These are phyloP conservation scores for Lithospermum erythrorhizon DNA, from an alignment of 257 asterid genomes.

Conservation along the genomic window DNA sequence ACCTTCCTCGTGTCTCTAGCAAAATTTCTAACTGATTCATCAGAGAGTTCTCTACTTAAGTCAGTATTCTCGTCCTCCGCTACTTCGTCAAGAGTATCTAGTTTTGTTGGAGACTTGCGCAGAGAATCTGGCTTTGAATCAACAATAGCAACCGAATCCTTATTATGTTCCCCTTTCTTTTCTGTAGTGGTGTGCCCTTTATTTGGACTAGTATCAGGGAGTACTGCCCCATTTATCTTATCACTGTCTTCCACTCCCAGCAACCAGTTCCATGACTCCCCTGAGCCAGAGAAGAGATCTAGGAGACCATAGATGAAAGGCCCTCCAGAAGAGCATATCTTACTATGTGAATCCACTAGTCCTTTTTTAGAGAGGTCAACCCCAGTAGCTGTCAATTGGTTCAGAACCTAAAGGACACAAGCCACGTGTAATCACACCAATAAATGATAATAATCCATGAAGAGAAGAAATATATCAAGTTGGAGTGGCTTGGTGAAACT, in stretches of 20 bases:
- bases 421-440: not conserved
- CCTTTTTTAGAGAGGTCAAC: slow-evolving; percentile 31
- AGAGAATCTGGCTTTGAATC: slow-evolving; percentile 32
- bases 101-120: slow-evolving; percentile 25
- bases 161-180: slow-evolving; percentile 31
- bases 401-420: slow-evolving; percentile 24
- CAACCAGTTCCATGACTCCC: slow-evolving; percentile 88
- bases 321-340: slow-evolving; percentile 33
- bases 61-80: slow-evolving; percentile 58
- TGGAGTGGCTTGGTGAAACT: not conserved
- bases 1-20: slow-evolving; percentile 30
- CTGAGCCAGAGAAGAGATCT: slow-evolving; percentile 91
- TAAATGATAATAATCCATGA: not conserved
- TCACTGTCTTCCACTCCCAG: slow-evolving; percentile 50
- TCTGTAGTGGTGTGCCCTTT: slow-evolving; percentile 21
- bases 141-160: slow-evolving; percentile 31
- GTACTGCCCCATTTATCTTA: slow-evolving; percentile 18
- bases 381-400: slow-evolving; percentile 25
- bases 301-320: slow-evolving; percentile 64
- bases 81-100: slow-evolving; percentile 63
- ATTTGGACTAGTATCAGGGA: slow-evolving; percentile 35
- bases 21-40: slow-evolving; percentile 38
- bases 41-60: slow-evolving; percentile 27
- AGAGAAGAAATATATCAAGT: not conserved
- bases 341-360: slow-evolving; percentile 27